Percentiles rank a stretch among this genome's conserved stretches.
Evolutionary conservation across 2,329 filamentous ascomycete genomes (phyloP).

Genomic region (Xylariaceae sp.): DNA sequence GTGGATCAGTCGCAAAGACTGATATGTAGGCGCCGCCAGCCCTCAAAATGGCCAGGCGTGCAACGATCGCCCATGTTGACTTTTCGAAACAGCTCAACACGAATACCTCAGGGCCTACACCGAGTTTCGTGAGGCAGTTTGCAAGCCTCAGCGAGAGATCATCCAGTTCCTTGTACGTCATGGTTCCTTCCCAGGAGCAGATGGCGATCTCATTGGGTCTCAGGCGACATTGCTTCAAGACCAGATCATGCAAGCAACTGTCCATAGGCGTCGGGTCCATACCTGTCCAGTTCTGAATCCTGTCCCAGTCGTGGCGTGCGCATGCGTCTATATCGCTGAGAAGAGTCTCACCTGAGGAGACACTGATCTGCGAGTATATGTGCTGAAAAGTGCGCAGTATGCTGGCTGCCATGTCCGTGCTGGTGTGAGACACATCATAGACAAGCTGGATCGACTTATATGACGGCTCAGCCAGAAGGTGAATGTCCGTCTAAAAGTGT

Average conservation of each 20-base stretch:
- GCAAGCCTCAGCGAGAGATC: conserved; percentile 25
- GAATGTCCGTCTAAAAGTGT: conserved; percentile 8
- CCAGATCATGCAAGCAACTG: conserved; percentile 17
- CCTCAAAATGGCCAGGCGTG: conserved; percentile 35
- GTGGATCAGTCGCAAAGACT: conserved; percentile 37
- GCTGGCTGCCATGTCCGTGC: conserved; percentile 18
- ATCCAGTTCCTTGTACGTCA: conserved; percentile 20
- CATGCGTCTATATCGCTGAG: conserved; percentile 16
- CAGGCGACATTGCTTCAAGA: conserved; percentile 14
- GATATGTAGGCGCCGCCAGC: conserved; percentile 37
- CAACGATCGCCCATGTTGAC: conserved; percentile 35
- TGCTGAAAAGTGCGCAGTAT: conserved; percentile 20
- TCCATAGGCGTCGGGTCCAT: conserved; percentile 13
- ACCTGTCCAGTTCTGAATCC: conserved; percentile 15
- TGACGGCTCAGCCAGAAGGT: conserved; percentile 11
- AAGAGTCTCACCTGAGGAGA: conserved; percentile 5
- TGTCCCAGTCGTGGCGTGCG: conserved; percentile 4
- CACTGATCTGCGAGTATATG: conserved; percentile 15
- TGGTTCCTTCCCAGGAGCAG: conserved; percentile 16
- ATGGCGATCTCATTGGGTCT: conserved; percentile 13
- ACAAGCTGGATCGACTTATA: conserved; percentile 9
- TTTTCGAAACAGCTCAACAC: conserved; percentile 36
- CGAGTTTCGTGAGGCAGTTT: conserved; percentile 29
- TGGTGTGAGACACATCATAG: conserved; percentile 17
- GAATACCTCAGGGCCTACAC: conserved; percentile 33